These are phyloP conservation scores for Globisporangium nagaii DNA, from an alignment of 352 stramenopile genomes.

Conservation along the genomic window DNA sequence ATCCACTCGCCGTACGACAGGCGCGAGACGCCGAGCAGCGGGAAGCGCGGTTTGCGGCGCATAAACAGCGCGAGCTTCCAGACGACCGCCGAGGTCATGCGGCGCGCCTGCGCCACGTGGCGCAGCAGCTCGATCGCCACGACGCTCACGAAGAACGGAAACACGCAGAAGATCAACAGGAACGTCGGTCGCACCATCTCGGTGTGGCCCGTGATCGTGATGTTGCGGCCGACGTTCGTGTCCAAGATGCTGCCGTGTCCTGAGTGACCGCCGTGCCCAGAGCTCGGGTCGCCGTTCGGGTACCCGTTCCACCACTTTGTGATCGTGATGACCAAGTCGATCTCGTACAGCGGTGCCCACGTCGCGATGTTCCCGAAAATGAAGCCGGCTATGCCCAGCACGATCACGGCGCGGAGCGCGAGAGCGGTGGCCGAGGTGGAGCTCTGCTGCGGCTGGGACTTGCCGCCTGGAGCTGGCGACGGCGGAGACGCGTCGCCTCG, in stretches of 20 bases:
- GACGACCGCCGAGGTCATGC: slow-evolving; percentile 25
- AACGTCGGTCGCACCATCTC: slow-evolving; percentile 68
- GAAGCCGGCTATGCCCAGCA: slow-evolving; percentile 32
- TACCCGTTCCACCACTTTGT: slow-evolving; percentile 61
- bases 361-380: slow-evolving; percentile 63
- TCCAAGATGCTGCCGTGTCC: slow-evolving; percentile 40
- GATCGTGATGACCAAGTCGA: slow-evolving; percentile 44
- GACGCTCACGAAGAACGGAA: slow-evolving; percentile 51
- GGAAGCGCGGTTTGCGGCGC: slow-evolving; percentile 43
- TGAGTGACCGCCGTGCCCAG: slow-evolving; percentile 11
- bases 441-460: not conserved
- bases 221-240: slow-evolving; percentile 43
- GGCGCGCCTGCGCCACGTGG: slow-evolving; percentile 33
- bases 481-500: not conserved
- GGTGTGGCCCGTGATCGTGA: slow-evolving; percentile 46
- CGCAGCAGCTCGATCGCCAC: slow-evolving; percentile 46
- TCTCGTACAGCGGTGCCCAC: slow-evolving; percentile 45
- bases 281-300: slow-evolving; percentile 16
- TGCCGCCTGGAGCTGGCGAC: not conserved
- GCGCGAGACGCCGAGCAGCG: slow-evolving; percentile 31
- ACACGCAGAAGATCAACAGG: slow-evolving; percentile 59
- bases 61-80: slow-evolving; percentile 38
- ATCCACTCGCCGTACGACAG: slow-evolving; percentile 54
- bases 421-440: slow-evolving; percentile 11
- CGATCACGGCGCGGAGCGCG: slow-evolving; percentile 25